A percentile compares a stretch with the other conserved stretches of the same genome.
Evolutionary conservation across 2,329 filamentous ascomycete genomes (phyloP).

Genomic region (Huntiella bhutanensis): DNA sequence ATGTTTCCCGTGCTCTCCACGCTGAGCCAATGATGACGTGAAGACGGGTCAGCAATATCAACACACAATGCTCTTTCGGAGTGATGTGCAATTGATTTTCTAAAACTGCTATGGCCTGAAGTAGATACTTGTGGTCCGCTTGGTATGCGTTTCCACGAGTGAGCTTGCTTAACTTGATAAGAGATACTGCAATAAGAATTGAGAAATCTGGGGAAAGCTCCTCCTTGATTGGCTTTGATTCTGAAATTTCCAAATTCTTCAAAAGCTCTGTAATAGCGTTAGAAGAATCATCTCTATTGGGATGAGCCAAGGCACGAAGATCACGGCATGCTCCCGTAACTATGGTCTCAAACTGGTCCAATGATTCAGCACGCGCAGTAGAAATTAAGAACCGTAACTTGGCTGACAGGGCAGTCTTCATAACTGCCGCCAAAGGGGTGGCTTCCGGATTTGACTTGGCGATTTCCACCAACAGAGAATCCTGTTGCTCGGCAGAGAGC

Average conservation of each 20-base stretch:
- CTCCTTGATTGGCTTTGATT: slow-evolving; percentile 5
- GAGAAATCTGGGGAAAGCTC: slow-evolving; percentile 12
- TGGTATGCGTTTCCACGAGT: not conserved
- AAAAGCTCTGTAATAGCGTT: slow-evolving; percentile 7
- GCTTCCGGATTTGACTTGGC: slow-evolving; percentile 21
- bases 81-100: slow-evolving; percentile 28
- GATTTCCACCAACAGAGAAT: slow-evolving; percentile 16
- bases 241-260: slow-evolving; percentile 4
- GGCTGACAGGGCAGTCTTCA: slow-evolving; percentile 1
- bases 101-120: slow-evolving; percentile 31
- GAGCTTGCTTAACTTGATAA: slow-evolving; percentile 7
- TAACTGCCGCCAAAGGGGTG: slow-evolving; percentile 14
- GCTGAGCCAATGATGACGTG: slow-evolving; percentile 32
- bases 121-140: slow-evolving; percentile 17
- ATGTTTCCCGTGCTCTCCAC: slow-evolving; percentile 27
- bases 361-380: slow-evolving; percentile 27
- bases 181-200: slow-evolving; percentile 8
- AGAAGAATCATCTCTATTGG: slow-evolving; percentile 10
- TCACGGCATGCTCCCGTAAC: slow-evolving; percentile 14
- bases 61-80: slow-evolving; percentile 27
- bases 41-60: slow-evolving; percentile 31
- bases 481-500: slow-evolving; percentile 4
- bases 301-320: slow-evolving; percentile 6
- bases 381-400: slow-evolving; percentile 21
- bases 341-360: slow-evolving; percentile 22